Conservation (phyloP, 768 basidiomycete species). For the Amyloporia xantha region DNA sequence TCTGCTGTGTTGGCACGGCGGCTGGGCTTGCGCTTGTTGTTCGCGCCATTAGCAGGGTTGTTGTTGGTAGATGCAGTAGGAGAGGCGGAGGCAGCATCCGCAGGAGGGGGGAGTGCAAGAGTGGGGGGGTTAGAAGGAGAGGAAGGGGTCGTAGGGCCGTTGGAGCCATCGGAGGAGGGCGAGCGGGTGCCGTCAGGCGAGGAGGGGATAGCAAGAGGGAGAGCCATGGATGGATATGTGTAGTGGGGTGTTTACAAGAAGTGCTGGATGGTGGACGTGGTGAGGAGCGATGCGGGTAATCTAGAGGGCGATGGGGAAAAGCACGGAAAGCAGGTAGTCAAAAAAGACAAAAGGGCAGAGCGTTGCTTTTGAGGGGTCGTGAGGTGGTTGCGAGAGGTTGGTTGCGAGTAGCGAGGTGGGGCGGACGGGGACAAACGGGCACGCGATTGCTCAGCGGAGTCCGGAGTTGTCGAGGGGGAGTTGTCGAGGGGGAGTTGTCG, state of each 20-base stretch:
- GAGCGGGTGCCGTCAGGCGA: constrained; percentile 33
- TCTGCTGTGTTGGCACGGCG: constrained; percentile 95
- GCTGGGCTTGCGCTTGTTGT: constrained; percentile 72
- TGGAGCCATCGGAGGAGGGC: constrained; percentile 35
- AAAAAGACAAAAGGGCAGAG: constrained; percentile 8
- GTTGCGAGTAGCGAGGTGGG: constrained; percentile 5
- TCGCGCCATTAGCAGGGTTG: constrained; percentile 24
- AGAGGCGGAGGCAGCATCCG: constrained; percentile 18
- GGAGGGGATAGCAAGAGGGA: constrained; percentile 33
- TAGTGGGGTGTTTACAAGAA: constrained; percentile 2
- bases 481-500: constrained; percentile 14
- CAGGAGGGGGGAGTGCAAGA: constrained; percentile 29
- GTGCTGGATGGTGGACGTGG: background rate
- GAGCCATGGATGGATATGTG: constrained; percentile 29
- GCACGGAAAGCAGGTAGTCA: background rate
- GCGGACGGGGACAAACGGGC: constrained; percentile 23
- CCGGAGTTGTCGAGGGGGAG: constrained; percentile 43
- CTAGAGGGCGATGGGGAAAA: constrained; percentile 10
- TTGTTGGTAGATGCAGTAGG: constrained; percentile 16
- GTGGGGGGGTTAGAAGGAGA: constrained; percentile 34
- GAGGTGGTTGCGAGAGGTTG: no score
- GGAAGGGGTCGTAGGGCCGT: constrained; percentile 43
- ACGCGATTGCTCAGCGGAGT: constrained; percentile 46
- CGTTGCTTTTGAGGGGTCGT: constrained; percentile 20
- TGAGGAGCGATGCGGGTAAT: background rate